Evolutionary conservation across 345 rosid species (phyloP).

Genomic region (Populus davidiana): DNA sequence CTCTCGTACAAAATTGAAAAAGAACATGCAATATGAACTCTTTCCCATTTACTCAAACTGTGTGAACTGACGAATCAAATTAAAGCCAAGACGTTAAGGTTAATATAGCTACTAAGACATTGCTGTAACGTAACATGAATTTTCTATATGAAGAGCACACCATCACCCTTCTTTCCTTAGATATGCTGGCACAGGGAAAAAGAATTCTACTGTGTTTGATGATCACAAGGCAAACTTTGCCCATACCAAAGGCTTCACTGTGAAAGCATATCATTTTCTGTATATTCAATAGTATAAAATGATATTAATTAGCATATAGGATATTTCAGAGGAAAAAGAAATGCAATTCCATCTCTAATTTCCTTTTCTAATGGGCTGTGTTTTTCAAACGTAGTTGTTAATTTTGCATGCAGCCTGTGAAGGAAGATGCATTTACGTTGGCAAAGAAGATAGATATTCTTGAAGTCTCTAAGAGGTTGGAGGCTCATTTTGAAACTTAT

Average conservation of each 20-base stretch:
- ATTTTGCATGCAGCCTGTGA: constrained; percentile 36
- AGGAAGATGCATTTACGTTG: constrained; percentile 44
- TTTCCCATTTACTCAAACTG: neutral
- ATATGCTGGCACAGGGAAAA: neutral
- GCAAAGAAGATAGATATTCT: constrained; percentile 65
- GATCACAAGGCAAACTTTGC: neutral
- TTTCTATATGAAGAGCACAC: neutral
- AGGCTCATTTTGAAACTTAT: neutral
- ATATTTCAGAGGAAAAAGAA: too few species aligned
- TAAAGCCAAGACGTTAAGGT: neutral
- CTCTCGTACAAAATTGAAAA: neutral
- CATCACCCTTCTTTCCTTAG: neutral
- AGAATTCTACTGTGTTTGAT: neutral
- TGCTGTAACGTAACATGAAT: neutral
- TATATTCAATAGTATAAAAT: neutral
- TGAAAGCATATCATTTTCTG: neutral
- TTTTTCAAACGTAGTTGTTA: neutral
- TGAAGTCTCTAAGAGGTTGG: constrained; percentile 61
- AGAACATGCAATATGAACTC: neutral
- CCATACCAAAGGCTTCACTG: neutral
- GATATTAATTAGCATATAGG: neutral
- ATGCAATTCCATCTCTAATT: neutral
- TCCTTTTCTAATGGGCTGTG: neutral
- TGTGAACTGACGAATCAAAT: neutral
- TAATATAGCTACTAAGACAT: neutral